Evolutionary conservation across 2,329 filamentous ascomycete species (phyloP), one percentile per base, ranked within the genome.

Genomic region (Cladosporium oxysporum): DNA sequence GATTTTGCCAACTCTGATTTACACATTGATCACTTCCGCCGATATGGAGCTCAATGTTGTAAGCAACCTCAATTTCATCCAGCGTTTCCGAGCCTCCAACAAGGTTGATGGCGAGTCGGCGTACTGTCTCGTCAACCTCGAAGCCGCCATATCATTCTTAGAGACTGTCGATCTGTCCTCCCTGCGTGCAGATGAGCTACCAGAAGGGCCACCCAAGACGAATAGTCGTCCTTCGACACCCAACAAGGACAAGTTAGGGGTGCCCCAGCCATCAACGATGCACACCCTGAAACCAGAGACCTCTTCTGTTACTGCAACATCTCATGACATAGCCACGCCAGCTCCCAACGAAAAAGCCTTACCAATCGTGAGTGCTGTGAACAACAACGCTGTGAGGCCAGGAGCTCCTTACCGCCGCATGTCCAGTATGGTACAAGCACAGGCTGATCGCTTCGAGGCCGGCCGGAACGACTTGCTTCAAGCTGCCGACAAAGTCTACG

Each of bases 1-100:
- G 79, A 96, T 99, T 64, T 88, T 99, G 77, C 95, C 95, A 0
- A 97, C 96, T 78, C 85, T 99, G 69, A 99, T 99, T 68, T 99
- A 96, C 80, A 92, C 93, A 0, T 85, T 99, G 67, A 96, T 99
- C 75, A 97, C 93, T 2, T 90, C 93, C 53, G 90, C 92, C 0
- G 91, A 93, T 0, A 91, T 95, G 77, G 87, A 89, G 37, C 89
- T 98, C 58, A 91, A 93, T 76, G 90, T 93, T 64, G 92, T 97
- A 74, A 98, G 94, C 81, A 96, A 99, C 76, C 83, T 96, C n/a
- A 88, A 91, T 71, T 99, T 98, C 76, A 93, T 98, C 70, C 93
- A 98, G 76, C 84, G 91, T 68, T 99, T 99, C 76, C 88, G 95
- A 65, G 91, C 92, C 76, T 87, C 91, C 62, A 89, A 84, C 69